Base-by-base conservation (phyloP, 2,329 filamentous ascomycete genomes). In the Tolypocladium endophyticum region DNA sequence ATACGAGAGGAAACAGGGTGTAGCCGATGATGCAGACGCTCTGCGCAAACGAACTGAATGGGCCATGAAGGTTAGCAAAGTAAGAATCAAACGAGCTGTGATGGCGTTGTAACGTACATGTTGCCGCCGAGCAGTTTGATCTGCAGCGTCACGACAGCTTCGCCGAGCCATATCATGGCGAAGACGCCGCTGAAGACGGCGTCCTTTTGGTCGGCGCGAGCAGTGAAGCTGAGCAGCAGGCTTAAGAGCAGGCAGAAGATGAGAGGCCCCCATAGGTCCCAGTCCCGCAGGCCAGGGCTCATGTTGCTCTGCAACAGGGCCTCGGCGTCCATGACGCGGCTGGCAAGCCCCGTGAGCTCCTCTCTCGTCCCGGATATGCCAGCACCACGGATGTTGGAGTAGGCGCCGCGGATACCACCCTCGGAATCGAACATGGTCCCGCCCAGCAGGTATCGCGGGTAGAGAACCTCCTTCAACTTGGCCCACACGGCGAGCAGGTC, bases 21-120 rank as follows among this genome's bases (percentile, higher is more conserved):
- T 99, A 99, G 54, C 94, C 94, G 71, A 99, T 99, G 68, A 99
- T 95, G 74, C 92, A 97, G 66, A 99, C 85, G 60, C 92, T 96
- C 75, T 99, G 94, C 70, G 96, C 94, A 74, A 99, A 99, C 23
- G 94, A 97, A 69, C 93, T 97, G 71, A 57, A 35, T 3, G 55
- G n/a, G 25, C 18, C n/a, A 16, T 12, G 7, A 30, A 6, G 38
- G 62, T 70, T 64, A 72, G 50, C 23, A 39, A 43, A 9, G 28
- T n/a, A n/a, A n/a, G 25, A 2, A 3, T 3, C 4, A 3, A 23
- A n/a, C n/a, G 23, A 43, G 30, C 4, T 0, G 11, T 16, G 25
- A 25, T 23, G 9, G 23, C 9, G 5, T 20, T 14, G 33, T 25
- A 56, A 84, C 92, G 76, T 79, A 97, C 93, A 99, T 97, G 78